Evolutionary conservation across 1,284 basidiomycete genomes (phyloP).

Genomic region (Cryptococcus maquisensis): DNA sequence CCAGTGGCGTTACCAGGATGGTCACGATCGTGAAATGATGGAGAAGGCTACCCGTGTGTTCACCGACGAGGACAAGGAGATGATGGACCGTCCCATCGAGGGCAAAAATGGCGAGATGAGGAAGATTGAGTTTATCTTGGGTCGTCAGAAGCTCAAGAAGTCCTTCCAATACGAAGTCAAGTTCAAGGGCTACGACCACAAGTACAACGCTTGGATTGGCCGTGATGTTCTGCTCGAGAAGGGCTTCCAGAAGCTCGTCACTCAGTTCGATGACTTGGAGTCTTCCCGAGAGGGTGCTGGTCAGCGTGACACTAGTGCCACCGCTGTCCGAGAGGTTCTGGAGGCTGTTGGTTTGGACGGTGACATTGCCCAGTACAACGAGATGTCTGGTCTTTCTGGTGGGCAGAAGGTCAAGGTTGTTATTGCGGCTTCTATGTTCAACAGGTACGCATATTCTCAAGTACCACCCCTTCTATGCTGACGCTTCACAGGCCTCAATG

Average conservation of each 20-base stretch:
- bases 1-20: constrained; percentile 99
- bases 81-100: constrained; percentile 83
- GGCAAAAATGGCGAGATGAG: constrained; percentile 88
- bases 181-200: constrained; percentile 91
- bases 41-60: constrained; percentile 89
- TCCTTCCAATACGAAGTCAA: constrained; percentile 94
- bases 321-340: constrained; percentile 78
- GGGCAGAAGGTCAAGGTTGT: constrained; percentile 98
- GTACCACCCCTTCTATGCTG: background rate
- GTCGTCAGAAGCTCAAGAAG: constrained; percentile 97
- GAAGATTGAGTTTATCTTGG: constrained; percentile 81
- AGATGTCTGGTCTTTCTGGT: constrained; percentile 84
- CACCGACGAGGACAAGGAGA: constrained; percentile 77
- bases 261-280: constrained; percentile 96
- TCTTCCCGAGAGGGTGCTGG: constrained; percentile 90
- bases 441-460: constrained; percentile 54
- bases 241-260: constrained; percentile 86
- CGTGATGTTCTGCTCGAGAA: constrained; percentile 83
- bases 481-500: constrained; percentile 35
- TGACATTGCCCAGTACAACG: constrained; percentile 95
- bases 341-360: constrained; percentile 95
- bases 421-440: constrained; percentile 91
- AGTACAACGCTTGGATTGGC: constrained; percentile 86
- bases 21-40: constrained; percentile 90
- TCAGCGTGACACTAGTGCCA: constrained; percentile 71